A percentile compares a stretch with the other conserved stretches of the same genome.
phyloP scores from a whole-genome alignment of 129 eudicot species.

The Pulicaria dysenterica region DNA sequence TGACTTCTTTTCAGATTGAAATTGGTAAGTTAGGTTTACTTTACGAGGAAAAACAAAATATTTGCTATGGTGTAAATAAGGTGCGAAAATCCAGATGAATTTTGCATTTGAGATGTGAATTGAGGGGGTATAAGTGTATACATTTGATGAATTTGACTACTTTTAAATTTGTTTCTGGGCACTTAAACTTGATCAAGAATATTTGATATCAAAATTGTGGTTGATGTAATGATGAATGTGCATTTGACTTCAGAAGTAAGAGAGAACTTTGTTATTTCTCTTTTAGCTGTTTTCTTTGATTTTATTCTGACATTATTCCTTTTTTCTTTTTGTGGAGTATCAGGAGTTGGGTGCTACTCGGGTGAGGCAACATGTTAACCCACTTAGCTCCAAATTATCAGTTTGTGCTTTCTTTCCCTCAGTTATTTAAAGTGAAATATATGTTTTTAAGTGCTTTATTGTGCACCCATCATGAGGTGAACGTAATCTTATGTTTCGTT shows the following conservation, averaged over 20 bases:
- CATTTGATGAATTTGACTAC: too few species aligned
- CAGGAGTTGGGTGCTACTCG: constrained; percentile 61
- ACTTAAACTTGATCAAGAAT: not conserved
- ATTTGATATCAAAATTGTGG: not conserved
- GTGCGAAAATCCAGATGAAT: too few species aligned
- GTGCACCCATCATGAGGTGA: not conserved
- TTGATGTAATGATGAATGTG: constrained; percentile 14
- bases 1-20: not conserved
- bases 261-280: not conserved
- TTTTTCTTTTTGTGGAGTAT: constrained; percentile 9
- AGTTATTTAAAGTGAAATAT: not conserved
- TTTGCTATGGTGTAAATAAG: too few species aligned
- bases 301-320: not conserved
- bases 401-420: constrained; percentile 18
- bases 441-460: not conserved
- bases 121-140: too few species aligned
- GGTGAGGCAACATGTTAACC: constrained; percentile 67
- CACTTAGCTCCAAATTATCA: constrained; percentile 44
- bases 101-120: too few species aligned
- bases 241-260: constrained; percentile 10
- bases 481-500: constrained; percentile 11
- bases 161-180: not conserved
- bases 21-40: too few species aligned
- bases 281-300: not conserved
- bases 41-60: too few species aligned